A percentile compares a stretch with the other conserved stretches of the same genome.
phyloP scores from a whole-genome alignment of 257 asterid species.

The Henckelia pumila region DNA sequence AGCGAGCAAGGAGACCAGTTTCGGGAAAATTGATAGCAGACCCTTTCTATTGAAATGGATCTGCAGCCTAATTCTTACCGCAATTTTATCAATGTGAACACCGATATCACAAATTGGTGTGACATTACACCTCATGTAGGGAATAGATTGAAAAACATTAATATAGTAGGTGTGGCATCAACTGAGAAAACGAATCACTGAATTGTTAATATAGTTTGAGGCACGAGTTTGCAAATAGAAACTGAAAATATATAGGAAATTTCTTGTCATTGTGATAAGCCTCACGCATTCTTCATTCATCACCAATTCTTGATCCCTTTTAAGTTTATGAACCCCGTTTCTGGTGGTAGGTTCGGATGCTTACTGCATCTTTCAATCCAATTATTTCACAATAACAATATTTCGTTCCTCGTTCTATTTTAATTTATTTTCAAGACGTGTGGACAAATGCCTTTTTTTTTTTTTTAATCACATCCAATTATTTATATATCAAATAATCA shows the following conservation, averaged over 20 bases:
- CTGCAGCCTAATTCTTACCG: conserved; percentile 28
- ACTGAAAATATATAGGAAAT: too few relatives aligned
- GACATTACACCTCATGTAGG: conserved; percentile 3
- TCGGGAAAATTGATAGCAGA: conserved; percentile 28
- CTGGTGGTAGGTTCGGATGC: too few relatives aligned
- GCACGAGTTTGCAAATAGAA: conserved; percentile 1
- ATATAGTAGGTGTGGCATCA: background rate
- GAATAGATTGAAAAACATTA: background rate
- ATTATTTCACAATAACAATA: too few relatives aligned
- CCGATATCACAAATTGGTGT: background rate
- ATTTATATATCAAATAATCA: too few relatives aligned
- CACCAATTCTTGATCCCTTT: background rate
- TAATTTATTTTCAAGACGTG: too few relatives aligned
- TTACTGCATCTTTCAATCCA: too few relatives aligned
- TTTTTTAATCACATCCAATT: too few relatives aligned
- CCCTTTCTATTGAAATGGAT: conserved; percentile 40
- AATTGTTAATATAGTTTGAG: conserved; percentile 18
- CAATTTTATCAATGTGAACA: conserved; percentile 34
- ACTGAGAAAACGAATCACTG: background rate
- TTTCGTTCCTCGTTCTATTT: too few relatives aligned
- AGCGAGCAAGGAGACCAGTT: conserved; percentile 35
- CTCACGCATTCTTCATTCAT: background rate
- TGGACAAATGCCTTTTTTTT: too few relatives aligned
- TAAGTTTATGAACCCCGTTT: too few relatives aligned
- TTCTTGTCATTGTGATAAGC: background rate